These are phyloP conservation scores for Apiospora kogelbergensis DNA, from an alignment of 2,329 filamentous ascomycete species.

Conservation along the genomic window DNA sequence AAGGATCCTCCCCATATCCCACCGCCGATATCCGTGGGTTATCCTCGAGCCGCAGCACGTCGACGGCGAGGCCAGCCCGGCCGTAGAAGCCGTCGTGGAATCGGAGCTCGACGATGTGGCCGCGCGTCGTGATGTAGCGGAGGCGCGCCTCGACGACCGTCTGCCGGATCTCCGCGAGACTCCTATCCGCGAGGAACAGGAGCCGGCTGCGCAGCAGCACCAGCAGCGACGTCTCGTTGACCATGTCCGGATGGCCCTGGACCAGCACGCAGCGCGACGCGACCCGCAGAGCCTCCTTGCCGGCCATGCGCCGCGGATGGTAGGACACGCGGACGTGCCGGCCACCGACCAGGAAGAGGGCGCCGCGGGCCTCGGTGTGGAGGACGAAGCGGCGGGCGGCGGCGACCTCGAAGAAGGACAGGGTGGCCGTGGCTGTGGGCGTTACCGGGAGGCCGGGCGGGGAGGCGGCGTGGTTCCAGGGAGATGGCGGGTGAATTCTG, in stretches of 20 bases:
- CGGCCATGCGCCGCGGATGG: background rate
- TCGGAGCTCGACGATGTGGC: background rate
- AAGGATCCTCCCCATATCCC: background rate
- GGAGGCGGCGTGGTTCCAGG: background rate
- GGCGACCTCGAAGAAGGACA: background rate
- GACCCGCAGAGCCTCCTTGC: background rate
- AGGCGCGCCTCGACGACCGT: background rate
- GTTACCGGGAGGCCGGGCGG: too few relatives aligned
- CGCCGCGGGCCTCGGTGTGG: background rate
- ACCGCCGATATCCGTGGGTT: background rate
- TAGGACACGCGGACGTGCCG: background rate
- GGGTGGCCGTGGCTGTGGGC: background rate
- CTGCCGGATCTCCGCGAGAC: background rate
- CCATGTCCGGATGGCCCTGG: background rate
- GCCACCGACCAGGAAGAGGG: background rate
- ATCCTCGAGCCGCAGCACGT: background rate
- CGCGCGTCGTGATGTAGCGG: background rate
- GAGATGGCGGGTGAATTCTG: background rate
- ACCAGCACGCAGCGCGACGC: background rate
- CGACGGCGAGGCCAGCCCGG: background rate
- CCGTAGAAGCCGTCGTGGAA: background rate
- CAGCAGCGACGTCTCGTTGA: background rate
- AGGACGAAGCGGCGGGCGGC: too few relatives aligned
- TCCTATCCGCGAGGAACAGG: background rate
- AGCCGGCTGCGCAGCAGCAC: background rate